phyloP scores from a whole-genome alignment of 108 stramenopile genomes.

The Cyclotella sp. region DNA sequence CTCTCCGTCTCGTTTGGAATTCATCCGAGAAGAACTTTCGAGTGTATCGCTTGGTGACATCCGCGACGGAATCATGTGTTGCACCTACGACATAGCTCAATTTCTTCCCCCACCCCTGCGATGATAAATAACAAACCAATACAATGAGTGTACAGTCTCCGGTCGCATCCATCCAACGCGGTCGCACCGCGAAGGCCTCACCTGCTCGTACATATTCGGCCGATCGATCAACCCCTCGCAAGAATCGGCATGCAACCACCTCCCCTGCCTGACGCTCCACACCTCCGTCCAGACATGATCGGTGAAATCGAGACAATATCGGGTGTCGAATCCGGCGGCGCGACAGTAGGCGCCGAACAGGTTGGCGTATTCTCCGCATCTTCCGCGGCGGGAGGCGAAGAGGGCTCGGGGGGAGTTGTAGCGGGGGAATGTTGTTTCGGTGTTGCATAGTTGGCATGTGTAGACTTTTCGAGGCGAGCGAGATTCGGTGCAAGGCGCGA shows the following conservation, averaged over 20 bases:
- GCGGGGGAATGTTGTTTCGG: conserved; percentile 89
- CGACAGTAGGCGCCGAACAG: conserved; percentile 90
- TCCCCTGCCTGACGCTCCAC: conserved; percentile 53
- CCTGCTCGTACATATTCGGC: conserved; percentile 95
- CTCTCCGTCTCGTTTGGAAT: conserved; percentile 70
- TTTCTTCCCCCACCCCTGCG: conserved; percentile 94
- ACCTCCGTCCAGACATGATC: conserved; percentile 99
- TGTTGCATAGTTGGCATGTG: conserved; percentile 72
- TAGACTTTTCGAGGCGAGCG: no score
- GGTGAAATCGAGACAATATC: conserved; percentile 93
- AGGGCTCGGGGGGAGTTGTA: conserved; percentile 88
- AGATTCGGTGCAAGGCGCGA: no score
- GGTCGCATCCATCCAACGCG: no score
- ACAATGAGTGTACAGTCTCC: conserved; percentile 49
- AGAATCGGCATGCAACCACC: conserved; percentile 93
- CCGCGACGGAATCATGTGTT: conserved; percentile 74
- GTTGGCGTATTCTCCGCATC: conserved; percentile 99
- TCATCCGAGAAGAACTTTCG: conserved; percentile 64
- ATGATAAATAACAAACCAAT: conserved; percentile 29
- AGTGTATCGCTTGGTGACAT: conserved; percentile 94
- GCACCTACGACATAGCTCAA: conserved; percentile 81
- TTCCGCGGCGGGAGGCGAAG: conserved; percentile 78
- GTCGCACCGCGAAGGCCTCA: no score
- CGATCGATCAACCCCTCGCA: conserved; percentile 94
- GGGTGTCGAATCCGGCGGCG: conserved; percentile 90